Evolutionary conservation across 1,139 yeast genomes (phyloP).

Genomic region (Yamadazyma oceani): DNA sequence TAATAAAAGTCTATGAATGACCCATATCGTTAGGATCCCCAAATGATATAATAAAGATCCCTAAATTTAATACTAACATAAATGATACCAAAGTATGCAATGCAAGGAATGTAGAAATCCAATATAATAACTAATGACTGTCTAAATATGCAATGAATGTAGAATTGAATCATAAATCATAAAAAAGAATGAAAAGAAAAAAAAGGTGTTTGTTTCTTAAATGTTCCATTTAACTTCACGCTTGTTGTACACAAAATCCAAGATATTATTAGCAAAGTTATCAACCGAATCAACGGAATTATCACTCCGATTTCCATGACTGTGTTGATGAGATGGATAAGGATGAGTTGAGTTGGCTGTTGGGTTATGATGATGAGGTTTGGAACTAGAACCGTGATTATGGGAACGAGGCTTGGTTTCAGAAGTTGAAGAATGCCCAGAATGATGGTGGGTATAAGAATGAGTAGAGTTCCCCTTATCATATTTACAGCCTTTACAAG

Average conservation of each 20-base stretch:
- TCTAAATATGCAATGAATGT: constrained; percentile 2
- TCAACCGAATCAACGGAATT: constrained; percentile 19
- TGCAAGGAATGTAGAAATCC: constrained; percentile 1
- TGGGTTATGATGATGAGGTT: not conserved
- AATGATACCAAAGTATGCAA: not conserved
- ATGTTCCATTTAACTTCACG: constrained; percentile 21
- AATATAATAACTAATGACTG: not conserved
- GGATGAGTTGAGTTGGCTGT: not conserved
- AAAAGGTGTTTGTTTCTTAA: too few species aligned
- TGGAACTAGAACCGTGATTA: not conserved
- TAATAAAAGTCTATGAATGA: not conserved
- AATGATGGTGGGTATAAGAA: constrained; percentile 1
- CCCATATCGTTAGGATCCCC: not conserved
- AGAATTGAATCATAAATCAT: constrained; percentile 1
- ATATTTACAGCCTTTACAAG: constrained; percentile 15
- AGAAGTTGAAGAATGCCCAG: too few species aligned
- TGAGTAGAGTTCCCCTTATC: constrained; percentile 9
- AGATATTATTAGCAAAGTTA: constrained; percentile 19
- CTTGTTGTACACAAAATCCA: constrained; percentile 18
- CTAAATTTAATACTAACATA: too few species aligned
- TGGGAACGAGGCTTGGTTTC: too few species aligned
- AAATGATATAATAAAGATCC: too few species aligned
- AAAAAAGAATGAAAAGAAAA: not conserved
- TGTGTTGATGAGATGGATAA: constrained; percentile 5
- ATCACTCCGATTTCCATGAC: constrained; percentile 10